Percentiles rank a stretch among this genome's conserved stretches.
phyloP scores from a whole-genome alignment of 306 rosid genomes.

The Lathyrus oleraceus region DNA sequence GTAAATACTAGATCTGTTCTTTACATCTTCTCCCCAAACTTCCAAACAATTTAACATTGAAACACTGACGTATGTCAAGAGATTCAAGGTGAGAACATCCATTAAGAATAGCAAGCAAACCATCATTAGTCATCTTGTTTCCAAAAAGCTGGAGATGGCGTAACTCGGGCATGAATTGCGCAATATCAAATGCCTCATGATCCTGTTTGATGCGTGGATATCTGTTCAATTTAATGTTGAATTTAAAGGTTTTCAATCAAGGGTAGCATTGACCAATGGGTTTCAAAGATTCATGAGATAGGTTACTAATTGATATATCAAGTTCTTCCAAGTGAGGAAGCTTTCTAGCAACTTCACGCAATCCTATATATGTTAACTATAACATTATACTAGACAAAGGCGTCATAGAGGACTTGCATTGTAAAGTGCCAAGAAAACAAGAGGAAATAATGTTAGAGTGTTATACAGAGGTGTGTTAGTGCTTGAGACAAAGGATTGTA shows the following conservation, averaged over 20 bases:
- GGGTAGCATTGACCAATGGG: constrained; percentile 60
- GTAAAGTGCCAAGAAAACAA: constrained; percentile 31
- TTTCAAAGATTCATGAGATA: constrained; percentile 41
- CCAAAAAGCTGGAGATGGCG: constrained; percentile 64
- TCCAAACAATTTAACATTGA: constrained; percentile 43
- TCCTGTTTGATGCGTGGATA: constrained; percentile 31
- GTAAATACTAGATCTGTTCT: constrained; percentile 48
- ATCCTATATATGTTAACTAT: constrained; percentile 46
- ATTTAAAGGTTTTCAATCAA: constrained; percentile 46
- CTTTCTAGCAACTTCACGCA: constrained; percentile 45
- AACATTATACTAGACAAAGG: constrained; percentile 48
- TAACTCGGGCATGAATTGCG: constrained; percentile 49
- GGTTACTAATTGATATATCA: constrained; percentile 42
- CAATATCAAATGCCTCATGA: constrained; percentile 53
- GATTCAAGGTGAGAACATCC: constrained; percentile 65
- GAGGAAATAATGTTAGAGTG: constrained; percentile 8
- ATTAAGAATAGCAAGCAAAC: constrained; percentile 59
- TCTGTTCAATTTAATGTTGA: constrained; percentile 30
- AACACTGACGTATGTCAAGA: constrained; percentile 66
- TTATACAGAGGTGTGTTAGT: no score
- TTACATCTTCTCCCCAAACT: constrained; percentile 46
- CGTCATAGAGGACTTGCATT: constrained; percentile 50
- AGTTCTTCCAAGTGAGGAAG: constrained; percentile 68
- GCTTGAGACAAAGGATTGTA: no score
- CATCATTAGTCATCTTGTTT: constrained; percentile 54